Percentiles rank a stretch among this genome's conserved stretches.
phyloP scores from a whole-genome alignment of 2,329 filamentous ascomycete genomes.

The Lasiodiplodia sp. region DNA sequence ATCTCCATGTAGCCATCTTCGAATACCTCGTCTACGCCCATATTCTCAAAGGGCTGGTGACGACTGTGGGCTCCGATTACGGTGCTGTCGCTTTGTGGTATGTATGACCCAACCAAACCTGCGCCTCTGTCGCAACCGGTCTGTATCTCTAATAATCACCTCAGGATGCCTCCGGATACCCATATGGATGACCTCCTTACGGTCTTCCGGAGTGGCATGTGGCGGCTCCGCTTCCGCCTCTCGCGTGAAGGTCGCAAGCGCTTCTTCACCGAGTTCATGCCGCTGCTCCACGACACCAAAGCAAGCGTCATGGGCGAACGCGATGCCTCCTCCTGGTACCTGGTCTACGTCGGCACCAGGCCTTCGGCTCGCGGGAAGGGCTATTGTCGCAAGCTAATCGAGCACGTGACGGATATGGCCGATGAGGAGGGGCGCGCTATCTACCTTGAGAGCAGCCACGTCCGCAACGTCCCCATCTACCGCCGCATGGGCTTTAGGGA shows the following conservation, averaged over 20 bases:
- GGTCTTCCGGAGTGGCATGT: slow-evolving; percentile 76
- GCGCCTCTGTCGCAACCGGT: background rate
- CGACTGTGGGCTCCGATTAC: slow-evolving; percentile 76
- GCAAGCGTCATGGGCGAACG: slow-evolving; percentile 70
- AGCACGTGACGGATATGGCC: slow-evolving; percentile 70
- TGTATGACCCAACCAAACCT: slow-evolving; percentile 41
- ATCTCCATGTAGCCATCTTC: slow-evolving; percentile 78
- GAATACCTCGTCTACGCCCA: slow-evolving; percentile 80
- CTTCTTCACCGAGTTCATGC: slow-evolving; percentile 80
- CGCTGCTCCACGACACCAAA: slow-evolving; percentile 77
- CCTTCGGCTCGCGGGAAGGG: slow-evolving; percentile 74
- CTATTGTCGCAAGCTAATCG: slow-evolving; percentile 74
- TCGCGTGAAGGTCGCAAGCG: slow-evolving; percentile 74
- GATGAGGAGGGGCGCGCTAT: slow-evolving; percentile 72
- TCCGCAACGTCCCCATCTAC: slow-evolving; percentile 74
- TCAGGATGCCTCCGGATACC: slow-evolving; percentile 76
- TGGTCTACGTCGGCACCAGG: slow-evolving; percentile 83
- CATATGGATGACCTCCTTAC: slow-evolving; percentile 78
- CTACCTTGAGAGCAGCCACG: slow-evolving; percentile 81
- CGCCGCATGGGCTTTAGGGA: slow-evolving; percentile 76
- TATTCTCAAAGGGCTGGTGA: slow-evolving; percentile 75
- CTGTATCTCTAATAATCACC: background rate
- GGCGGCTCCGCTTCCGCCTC: slow-evolving; percentile 78
- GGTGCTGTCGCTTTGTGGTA: slow-evolving; percentile 83
- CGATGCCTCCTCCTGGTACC: slow-evolving; percentile 76